phyloP scores from a whole-genome alignment of 257 asterid species.

The Craterostigma plantagineum region DNA sequence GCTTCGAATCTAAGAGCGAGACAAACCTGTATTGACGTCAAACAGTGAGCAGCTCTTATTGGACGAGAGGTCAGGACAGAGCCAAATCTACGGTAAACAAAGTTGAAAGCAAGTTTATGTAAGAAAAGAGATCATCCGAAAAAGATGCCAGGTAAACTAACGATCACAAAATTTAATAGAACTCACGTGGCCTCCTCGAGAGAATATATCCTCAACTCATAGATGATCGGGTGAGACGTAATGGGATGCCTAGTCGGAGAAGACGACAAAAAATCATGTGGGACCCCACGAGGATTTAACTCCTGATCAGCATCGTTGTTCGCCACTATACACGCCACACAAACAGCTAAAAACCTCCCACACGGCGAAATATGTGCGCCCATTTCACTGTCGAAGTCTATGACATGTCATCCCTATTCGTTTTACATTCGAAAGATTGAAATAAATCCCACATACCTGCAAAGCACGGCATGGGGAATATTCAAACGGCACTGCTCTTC shows the following conservation, averaged over 20 bases:
- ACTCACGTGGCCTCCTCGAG: conserved; percentile 89
- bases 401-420: not conserved
- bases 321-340: conserved; percentile 89
- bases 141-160: conserved; percentile 7
- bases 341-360: conserved; percentile 88
- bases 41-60: conserved; percentile 97
- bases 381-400: conserved; percentile 51
- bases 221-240: conserved; percentile 74
- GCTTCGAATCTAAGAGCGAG: no score
- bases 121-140: conserved; percentile 4
- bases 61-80: conserved; percentile 73
- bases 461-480: conserved; percentile 90
- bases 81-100: conserved; percentile 50
- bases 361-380: conserved; percentile 96
- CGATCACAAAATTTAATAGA: not conserved
- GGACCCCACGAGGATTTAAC: conserved; percentile 47
- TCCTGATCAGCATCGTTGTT: conserved; percentile 58
- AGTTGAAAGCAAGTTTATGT: not conserved
- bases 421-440: conserved; percentile 3
- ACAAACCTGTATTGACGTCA: conserved; percentile 87
- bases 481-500: conserved; percentile 49
- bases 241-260: conserved; percentile 97
- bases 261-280: conserved; percentile 53
- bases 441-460: conserved; percentile 51
- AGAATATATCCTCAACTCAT: conserved; percentile 86